Base-by-base conservation (phyloP, 2,329 filamentous ascomycete species). In the Endocalyx cinctus region DNA sequence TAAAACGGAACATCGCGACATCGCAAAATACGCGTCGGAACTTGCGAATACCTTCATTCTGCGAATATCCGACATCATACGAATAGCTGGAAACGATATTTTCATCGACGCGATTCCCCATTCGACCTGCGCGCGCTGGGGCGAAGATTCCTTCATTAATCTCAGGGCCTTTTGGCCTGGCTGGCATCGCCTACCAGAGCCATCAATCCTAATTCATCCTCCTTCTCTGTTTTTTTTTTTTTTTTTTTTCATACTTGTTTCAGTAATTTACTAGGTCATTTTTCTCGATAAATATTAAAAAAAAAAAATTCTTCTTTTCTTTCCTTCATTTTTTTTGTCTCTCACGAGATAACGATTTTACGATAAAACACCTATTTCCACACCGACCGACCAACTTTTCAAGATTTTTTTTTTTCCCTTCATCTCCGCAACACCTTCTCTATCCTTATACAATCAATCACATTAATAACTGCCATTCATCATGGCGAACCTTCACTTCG, bases 401-500 rank as follows among this genome's bases (percentile, higher is more conserved):
- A n/a, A n/a, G n/a, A n/a, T n/a, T n/a, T n/a, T n/a, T n/a, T n/a
- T n/a, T n/a, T n/a, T n/a, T 47, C 41, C 57, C 65, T 65, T 60
- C 34, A 45, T 37, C 33, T 38, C 34, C 29, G 34, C 36, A 43
- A 37, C 39, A 44, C 41, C 31, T 42, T 36, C 19, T 27, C 15
- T 29, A 28, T 29, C 22, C 17, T 20, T 33, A 32, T 38, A 38
- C 35, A 34, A 23, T 38, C 37, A n/a, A 39, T 47, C n/a, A n/a
- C n/a, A n/a, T n/a, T n/a, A n/a, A n/a, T n/a, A n/a, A n/a, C n/a
- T n/a, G n/a, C 29, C 19, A 48, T 57, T 49, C 57, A 60, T 60
- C 66, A 95, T 98, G 92, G 78, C 90, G 70, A 94, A 94, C 68
- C 82, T 90, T 50, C 82, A 82, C 61, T 95, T 95, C 59, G 75